Evolutionary conservation across 768 basidiomycete genomes (phyloP).

Genomic region (Candolleomyces aberdarensis): DNA sequence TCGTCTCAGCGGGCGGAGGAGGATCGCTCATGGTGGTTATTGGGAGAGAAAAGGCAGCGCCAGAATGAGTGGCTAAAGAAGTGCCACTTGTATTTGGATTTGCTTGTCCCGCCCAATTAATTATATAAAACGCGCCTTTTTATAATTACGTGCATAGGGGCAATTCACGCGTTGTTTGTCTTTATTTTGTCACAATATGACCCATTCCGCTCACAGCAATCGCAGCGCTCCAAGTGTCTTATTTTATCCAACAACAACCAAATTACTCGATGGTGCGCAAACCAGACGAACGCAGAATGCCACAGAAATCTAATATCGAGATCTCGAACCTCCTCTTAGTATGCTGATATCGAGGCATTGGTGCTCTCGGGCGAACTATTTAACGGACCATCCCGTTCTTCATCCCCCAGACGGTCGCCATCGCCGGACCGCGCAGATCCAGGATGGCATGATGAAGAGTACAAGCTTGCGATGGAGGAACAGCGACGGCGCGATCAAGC

Average conservation of each 20-base stretch:
- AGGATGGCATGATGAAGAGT: conserved; percentile 54
- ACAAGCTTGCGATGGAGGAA: conserved; percentile 32
- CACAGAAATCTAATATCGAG: neutral
- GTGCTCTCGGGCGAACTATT: conserved; percentile 80
- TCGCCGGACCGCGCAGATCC: conserved; percentile 45
- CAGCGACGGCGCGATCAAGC: conserved; percentile 28
- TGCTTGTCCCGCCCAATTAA: neutral
- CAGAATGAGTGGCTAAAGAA: too few species aligned
- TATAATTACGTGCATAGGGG: neutral
- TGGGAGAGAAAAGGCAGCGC: too few species aligned
- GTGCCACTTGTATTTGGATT: neutral
- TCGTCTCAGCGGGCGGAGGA: neutral
- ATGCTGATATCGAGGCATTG: conserved; percentile 56
- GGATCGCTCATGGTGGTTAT: too few species aligned
- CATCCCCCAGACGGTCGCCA: conserved; percentile 63
- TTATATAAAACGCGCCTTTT: neutral
- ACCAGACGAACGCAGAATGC: neutral
- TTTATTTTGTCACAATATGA: neutral
- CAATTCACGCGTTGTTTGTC: neutral
- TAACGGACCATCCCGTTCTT: conserved; percentile 47
- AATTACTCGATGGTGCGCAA: neutral
- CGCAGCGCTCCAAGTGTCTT: neutral
- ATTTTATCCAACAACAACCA: neutral
- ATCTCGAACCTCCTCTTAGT: neutral
- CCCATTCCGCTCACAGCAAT: neutral